These are phyloP conservation scores for Plasmopara viticola DNA, from an alignment of 352 stramenopile species.

Conservation along the genomic window DNA sequence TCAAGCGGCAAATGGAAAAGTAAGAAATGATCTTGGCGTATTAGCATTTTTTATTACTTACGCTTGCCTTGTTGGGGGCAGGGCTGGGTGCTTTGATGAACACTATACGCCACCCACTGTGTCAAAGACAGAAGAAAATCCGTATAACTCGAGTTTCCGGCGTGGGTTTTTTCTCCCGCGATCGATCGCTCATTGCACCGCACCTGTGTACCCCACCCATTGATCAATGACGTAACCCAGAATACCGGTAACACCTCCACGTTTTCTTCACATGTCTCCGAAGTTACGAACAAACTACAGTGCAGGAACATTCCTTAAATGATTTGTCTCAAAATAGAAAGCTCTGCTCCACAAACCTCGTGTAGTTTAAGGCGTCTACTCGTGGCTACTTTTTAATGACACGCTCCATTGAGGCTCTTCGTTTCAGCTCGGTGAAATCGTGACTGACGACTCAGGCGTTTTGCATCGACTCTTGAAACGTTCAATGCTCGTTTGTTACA, in stretches of 20 bases:
- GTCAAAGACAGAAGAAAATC: slow-evolving; percentile 27
- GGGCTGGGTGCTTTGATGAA: slow-evolving; percentile 50
- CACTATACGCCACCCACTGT: slow-evolving; percentile 35
- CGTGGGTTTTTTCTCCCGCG: slow-evolving; percentile 25
- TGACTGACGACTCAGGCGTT: not conserved
- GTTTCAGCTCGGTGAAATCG: not conserved
- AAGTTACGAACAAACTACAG: too few species aligned
- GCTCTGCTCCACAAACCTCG: too few species aligned
- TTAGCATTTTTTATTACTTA: not conserved
- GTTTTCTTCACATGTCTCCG: not conserved
- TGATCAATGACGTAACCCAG: slow-evolving; percentile 12
- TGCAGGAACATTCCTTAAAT: too few species aligned
- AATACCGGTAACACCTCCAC: too few species aligned
- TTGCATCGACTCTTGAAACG: not conserved
- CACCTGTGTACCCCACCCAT: slow-evolving; percentile 36
- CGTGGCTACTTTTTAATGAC: too few species aligned
- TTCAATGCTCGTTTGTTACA: not conserved
- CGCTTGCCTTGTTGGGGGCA: slow-evolving; percentile 6
- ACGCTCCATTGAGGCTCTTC: too few species aligned
- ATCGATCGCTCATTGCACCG: slow-evolving; percentile 34
- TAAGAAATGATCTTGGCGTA: slow-evolving; percentile 9
- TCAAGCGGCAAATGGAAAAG: slow-evolving; percentile 42
- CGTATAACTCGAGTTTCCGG: slow-evolving; percentile 11
- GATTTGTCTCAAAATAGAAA: too few species aligned
- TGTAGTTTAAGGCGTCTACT: too few species aligned